These are phyloP conservation scores for Coniella vitis DNA, from an alignment of 2,329 filamentous ascomycete species.

Conservation along the genomic window DNA sequence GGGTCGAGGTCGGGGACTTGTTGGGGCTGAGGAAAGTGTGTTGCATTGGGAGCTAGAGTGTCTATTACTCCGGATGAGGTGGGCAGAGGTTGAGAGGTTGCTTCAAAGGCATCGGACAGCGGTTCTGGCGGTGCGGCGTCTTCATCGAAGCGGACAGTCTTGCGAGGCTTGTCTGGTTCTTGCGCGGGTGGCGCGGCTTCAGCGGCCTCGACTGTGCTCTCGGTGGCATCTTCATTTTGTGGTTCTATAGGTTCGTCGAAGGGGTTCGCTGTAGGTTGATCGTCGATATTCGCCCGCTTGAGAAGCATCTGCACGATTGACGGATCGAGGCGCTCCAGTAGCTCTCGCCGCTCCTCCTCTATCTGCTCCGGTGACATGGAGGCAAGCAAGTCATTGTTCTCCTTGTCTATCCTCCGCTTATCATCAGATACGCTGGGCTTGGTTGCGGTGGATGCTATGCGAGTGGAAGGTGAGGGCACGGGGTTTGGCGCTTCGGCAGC, in stretches of 20 bases:
- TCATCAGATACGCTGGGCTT: conserved; percentile 46
- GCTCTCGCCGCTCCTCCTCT: conserved; percentile 67
- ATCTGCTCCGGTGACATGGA: conserved; percentile 80
- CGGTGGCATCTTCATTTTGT: conserved; percentile 19
- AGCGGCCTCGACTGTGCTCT: conserved; percentile 30
- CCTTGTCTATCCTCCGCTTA: conserved; percentile 66
- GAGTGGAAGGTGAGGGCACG: conserved; percentile 10
- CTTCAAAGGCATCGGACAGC: conserved; percentile 32
- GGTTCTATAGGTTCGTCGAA: conserved; percentile 29
- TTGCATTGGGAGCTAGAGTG: conserved; percentile 31
- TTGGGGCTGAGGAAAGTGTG: conserved; percentile 56
- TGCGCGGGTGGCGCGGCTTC: conserved; percentile 15
- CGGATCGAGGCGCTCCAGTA: conserved; percentile 72
- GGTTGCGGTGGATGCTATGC: conserved; percentile 15
- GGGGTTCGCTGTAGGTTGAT: conserved; percentile 37
- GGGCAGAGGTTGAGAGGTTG: conserved; percentile 8
- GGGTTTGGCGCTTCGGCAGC: neutral
- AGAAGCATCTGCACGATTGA: conserved; percentile 71
- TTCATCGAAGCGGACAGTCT: conserved; percentile 33
- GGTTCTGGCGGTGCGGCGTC: conserved; percentile 35
- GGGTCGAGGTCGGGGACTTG: conserved; percentile 71
- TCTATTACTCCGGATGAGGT: conserved; percentile 21
- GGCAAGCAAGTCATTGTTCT: conserved; percentile 69
- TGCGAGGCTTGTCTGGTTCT: conserved; percentile 21
- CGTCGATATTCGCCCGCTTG: conserved; percentile 68